Evolutionary conservation across 2,329 filamentous ascomycete species (phyloP), one percentile per base, ranked within the genome.

Genomic region (Aschersonia sp.): DNA sequence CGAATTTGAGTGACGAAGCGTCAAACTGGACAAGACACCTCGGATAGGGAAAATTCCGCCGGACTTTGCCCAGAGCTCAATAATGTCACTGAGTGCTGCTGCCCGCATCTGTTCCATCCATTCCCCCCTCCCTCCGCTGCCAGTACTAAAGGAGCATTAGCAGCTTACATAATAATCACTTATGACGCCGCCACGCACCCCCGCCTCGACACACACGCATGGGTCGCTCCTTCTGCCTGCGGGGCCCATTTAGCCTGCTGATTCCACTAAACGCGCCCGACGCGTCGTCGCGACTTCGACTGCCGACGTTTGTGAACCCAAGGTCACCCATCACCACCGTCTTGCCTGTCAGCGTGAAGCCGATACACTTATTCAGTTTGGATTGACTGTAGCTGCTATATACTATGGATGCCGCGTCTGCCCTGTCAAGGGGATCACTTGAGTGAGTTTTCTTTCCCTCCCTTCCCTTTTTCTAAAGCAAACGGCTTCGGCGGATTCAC

Each of bases 361-460:
- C 22, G 3, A 22, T 22, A 22, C 22, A 22, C 2, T 3, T 3
- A 22, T 22, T 22, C 22, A 22, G 22, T 22, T 22, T 22, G 22
- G 22, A 22, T 22, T 22, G 22, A 22, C 22, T 2, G 22, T 22
- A 22, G 22, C 22, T 22, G 22, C 22, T 2, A 2, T 2, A 22
- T 22, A 22, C 22, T n/a, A 68, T 68, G 66, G 61, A 63, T 49
- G 60, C 62, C 43, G 61, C 60, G 51, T 60, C 62, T 46, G 58
- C 68, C 44, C 67, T 75, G 46, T 73, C 69, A 22, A 64, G 64
- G 56, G 72, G 72, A 52, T 68, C 69, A 45, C 58, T 75, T 53
- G 66, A 71, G 72, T 75, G 62, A 50, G 70, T 47, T 14, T 11
- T 49, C 43, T 32, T 30, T 14, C 14, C 30, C 48, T 43, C n/a